Base-by-base conservation (phyloP, 2,329 filamentous ascomycete genomes). In the Fusarium nygamai region DNA sequence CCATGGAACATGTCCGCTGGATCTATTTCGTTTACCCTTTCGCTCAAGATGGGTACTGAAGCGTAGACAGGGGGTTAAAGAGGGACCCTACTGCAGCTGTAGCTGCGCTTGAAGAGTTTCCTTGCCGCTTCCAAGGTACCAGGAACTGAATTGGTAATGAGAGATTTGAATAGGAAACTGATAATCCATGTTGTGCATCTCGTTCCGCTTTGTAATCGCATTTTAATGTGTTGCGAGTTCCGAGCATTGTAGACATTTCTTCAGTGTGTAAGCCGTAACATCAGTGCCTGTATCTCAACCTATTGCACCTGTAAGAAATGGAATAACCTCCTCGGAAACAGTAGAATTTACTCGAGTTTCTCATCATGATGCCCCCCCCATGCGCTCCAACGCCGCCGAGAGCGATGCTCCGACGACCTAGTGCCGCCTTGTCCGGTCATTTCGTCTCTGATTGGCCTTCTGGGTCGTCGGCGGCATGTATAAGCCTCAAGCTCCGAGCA, bases 401-500 rank as follows among this genome's bases (percentile, higher is more conserved):
- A 70, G 77, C 77, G 77, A 78, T 74, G 77, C 70, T 79, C 77
- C 77, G 77, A 78, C 59, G 73, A 65, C 69, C 56, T 76, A 77
- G 74, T 60, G 65, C 62, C 66, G 64, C 63, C 63, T 50, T 65
- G 64, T 44, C 66, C 66, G 61, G 59, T 41, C 29, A 47, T 50
- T 43, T 43, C 43, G 29, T 16, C 33, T 51, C 59, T 77, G 74
- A 80, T 80, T 80, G 79, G 79, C 41, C 64, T 76, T 39, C 43
- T 63, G 64, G 60, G 58, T 67, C 71, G 74, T 77, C 78, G 70
- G 72, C 74, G 77, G 77, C 71, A 73, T 68, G 73, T 76, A 79
- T 79, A 79, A 79, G 73, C 79, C 76, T 80, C 77, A 78, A 77
- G 68, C 75, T 77, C 77, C 72, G 79, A 81, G 80, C 80, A 81